Percentiles rank a stretch among this genome's conserved stretches.
Evolutionary conservation across 192 early-diverging fungal species (phyloP).

Genomic region (Coemansia brasiliensis): DNA sequence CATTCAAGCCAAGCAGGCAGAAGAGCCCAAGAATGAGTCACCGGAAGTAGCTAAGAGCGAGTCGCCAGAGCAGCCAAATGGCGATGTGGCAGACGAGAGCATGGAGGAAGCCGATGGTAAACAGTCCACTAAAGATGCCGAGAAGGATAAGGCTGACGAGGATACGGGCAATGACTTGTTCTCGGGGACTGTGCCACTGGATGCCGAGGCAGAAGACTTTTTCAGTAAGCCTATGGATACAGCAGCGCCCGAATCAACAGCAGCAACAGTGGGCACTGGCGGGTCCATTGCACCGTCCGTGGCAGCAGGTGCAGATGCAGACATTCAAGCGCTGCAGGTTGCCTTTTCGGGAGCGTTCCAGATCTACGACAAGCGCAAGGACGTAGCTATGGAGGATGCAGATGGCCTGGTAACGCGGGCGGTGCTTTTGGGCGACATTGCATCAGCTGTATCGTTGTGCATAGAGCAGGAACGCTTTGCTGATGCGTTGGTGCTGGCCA

Average conservation of each 20-base stretch:
- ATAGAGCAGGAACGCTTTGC: slow-evolving; percentile 78
- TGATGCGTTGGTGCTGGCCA: slow-evolving; percentile 86
- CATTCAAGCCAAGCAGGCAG: slow-evolving; percentile 14
- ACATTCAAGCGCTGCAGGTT: slow-evolving; percentile 21
- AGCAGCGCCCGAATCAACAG: background rate
- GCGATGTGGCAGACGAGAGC: slow-evolving; percentile 9
- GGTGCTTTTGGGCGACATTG: slow-evolving; percentile 89
- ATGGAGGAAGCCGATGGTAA: slow-evolving; percentile 1
- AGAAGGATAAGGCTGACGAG: slow-evolving; percentile 12
- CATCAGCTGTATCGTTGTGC: slow-evolving; percentile 86
- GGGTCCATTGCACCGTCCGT: slow-evolving; percentile 5
- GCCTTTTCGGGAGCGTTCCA: slow-evolving; percentile 37
- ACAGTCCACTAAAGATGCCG: background rate
- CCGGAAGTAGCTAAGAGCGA: background rate
- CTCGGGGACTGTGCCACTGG: slow-evolving; percentile 14
- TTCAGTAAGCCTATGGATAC: slow-evolving; percentile 28
- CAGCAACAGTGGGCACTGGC: slow-evolving; percentile 8
- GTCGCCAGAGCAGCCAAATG: background rate
- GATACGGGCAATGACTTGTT: slow-evolving; percentile 33
- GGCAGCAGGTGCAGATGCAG: slow-evolving; percentile 8
- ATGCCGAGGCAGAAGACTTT: slow-evolving; percentile 57
- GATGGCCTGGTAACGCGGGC: slow-evolving; percentile 83
- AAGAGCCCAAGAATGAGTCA: background rate
- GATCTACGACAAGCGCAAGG: slow-evolving; percentile 48
- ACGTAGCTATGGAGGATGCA: slow-evolving; percentile 30